Percentiles rank a stretch among this genome's conserved stretches.
Conservation (phyloP, 73 alveolate genomes). For the Stentor roeselii region DNA sequence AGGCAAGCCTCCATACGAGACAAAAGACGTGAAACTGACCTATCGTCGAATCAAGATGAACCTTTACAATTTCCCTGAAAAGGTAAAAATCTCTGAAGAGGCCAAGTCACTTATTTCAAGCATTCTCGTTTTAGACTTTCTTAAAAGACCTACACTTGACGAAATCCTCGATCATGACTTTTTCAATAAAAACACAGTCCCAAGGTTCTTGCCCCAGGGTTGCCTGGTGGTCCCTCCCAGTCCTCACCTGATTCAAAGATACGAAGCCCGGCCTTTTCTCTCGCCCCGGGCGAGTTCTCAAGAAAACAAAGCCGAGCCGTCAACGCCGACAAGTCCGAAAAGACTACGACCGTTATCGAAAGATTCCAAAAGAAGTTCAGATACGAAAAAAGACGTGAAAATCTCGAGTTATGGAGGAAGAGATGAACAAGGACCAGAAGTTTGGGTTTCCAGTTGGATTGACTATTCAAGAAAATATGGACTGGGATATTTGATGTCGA, state of each 20-base stretch:
- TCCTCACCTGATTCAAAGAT: constrained; percentile 75
- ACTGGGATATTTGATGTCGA: constrained; percentile 43
- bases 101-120: constrained; percentile 62
- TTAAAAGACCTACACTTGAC: constrained; percentile 50
- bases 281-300: background rate
- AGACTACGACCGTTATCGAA: background rate
- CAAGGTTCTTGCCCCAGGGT: constrained; percentile 87
- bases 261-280: background rate
- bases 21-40: constrained; percentile 76
- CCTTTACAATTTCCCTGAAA: constrained; percentile 71
- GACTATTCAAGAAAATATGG: constrained; percentile 61
- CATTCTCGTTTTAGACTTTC: constrained; percentile 64
- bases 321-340: background rate
- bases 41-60: constrained; percentile 67
- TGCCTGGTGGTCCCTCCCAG: constrained; percentile 94
- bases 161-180: constrained; percentile 50
- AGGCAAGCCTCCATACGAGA: constrained; percentile 89
- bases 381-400: background rate
- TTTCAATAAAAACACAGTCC: constrained; percentile 70
- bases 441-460: constrained; percentile 53
- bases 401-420: background rate
- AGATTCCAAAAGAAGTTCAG: background rate
- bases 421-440: constrained; percentile 11
- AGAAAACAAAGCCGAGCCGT: background rate
- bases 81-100: constrained; percentile 56